phyloP scores from a whole-genome alignment of 345 rosid genomes.

The Moringa oleifera region DNA sequence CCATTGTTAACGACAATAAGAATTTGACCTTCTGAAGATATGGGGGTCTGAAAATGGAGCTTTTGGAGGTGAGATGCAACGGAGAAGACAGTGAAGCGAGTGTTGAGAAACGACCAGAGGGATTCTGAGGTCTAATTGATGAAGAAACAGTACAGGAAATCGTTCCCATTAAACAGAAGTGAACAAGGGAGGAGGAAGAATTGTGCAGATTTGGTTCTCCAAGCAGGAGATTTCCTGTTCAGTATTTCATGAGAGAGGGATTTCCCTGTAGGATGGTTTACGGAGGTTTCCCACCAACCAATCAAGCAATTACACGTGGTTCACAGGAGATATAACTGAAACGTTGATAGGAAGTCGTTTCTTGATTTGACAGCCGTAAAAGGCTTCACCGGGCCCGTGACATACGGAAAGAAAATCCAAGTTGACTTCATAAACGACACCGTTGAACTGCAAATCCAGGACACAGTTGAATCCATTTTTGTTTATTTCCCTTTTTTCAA shows the following conservation, averaged over 20 bases:
- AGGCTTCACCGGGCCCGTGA: too few species aligned
- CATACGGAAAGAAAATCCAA: too few species aligned
- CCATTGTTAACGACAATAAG: conserved; percentile 23
- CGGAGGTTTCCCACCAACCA: not conserved
- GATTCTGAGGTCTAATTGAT: conserved; percentile 9
- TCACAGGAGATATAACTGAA: not conserved
- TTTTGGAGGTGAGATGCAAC: conserved; percentile 11
- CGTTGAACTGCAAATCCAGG: too few species aligned
- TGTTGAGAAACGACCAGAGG: conserved; percentile 13
- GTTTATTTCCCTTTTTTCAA: too few species aligned
- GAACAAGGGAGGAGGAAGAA: not conserved
- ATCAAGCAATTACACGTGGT: not conserved
- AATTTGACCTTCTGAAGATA: conserved; percentile 15
- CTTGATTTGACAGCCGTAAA: too few species aligned
- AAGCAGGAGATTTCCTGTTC: not conserved
- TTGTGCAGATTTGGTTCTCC: not conserved
- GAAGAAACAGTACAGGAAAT: conserved; percentile 25
- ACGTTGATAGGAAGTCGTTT: not conserved
- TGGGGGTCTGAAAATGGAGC: conserved; percentile 15
- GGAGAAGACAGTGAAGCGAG: not conserved
- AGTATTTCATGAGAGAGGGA: not conserved
- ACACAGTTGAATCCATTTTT: too few species aligned
- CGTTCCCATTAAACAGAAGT: conserved; percentile 32
- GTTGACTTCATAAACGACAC: too few species aligned
- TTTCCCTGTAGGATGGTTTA: too few species aligned